A percentile compares a stretch with the other conserved stretches of the same genome.
These are phyloP conservation scores for Metschnikowia kofuensis DNA, from an alignment of 805 yeast genomes.

Conservation along the genomic window DNA sequence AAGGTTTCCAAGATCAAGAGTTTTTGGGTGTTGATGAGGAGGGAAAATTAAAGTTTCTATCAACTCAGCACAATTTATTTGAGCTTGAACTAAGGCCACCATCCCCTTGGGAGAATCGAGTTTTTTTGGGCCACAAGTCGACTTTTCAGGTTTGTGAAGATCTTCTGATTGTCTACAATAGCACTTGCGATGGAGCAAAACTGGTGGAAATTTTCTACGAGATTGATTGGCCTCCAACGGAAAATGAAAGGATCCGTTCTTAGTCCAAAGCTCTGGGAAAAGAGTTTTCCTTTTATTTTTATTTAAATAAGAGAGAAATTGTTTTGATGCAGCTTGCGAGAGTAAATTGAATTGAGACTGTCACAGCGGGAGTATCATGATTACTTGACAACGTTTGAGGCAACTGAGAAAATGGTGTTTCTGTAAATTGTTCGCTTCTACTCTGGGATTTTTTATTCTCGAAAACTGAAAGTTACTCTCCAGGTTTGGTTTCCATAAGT, in stretches of 20 bases:
- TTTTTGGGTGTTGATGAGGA: background rate
- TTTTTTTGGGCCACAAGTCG: background rate
- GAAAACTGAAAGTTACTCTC: too few species aligned
- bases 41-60: background rate
- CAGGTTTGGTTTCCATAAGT: too few species aligned
- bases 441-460: too few species aligned
- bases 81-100: background rate
- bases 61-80: background rate
- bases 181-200: background rate
- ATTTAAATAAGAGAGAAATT: too few species aligned
- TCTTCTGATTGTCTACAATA: background rate
- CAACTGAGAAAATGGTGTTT: too few species aligned
- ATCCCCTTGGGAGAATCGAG: background rate
- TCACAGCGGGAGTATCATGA: too few species aligned
- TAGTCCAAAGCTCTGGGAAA: too few species aligned
- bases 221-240: background rate
- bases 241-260: background rate
- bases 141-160: slow-evolving; percentile 2
- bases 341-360: too few species aligned
- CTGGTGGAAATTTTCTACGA: background rate
- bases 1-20: background rate
- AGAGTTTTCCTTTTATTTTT: too few species aligned
- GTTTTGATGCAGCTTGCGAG: too few species aligned
- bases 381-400: too few species aligned
- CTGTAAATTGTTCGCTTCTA: too few species aligned